Base-by-base conservation (phyloP, 2,329 filamentous ascomycete species). In the Stachybotrys elegans region DNA sequence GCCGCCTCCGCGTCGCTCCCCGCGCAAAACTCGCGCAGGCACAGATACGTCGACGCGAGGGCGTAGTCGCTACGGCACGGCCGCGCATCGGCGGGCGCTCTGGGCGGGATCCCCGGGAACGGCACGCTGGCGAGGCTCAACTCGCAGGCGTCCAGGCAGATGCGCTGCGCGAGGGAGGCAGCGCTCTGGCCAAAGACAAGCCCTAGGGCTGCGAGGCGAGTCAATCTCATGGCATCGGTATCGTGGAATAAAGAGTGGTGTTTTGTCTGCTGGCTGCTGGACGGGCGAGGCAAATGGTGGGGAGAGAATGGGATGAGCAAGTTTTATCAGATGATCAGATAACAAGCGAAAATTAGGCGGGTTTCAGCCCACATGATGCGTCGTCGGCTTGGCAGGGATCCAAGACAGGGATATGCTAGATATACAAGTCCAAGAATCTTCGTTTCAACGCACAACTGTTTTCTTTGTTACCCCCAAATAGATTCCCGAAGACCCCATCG, bases 11-110 rank as follows among this genome's bases (percentile, higher is more conserved):
- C 46, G 22, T 50, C 49, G n/a, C n/a, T n/a, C n/a, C n/a, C n/a
- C n/a, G n/a, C n/a, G 47, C 70, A 72, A 51, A 67, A 63, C 4
- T 60, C 49, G 4, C 56, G 48, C 11, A 66, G 36, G 29, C 70
- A 73, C 0, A 72, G 45, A 14, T 65, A 69, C 8, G 69, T 48
- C 3, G 67, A 69, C 2, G 50, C 7, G 3, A 60, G 48, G 2
- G 51, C 48, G 22, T 59, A 48, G 0, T 44, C 49, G 23, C 63
- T 68, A 22, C 56, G 47, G 44, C 67, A 70, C 2, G 51, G 41
- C 13, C 48, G 47, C 13, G 49, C 47, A 6, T 48, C 43, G 7
- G 49, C 50, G 6, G 53, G 51, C 16, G 49, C 46, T n/a, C n/a
- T n/a, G n/a, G n/a, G n/a, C n/a, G n/a, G n/a, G n/a, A n/a, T n/a